Base-by-base conservation (phyloP, 208 protist species). In the Leptomonas pyrrhocoris region DNA sequence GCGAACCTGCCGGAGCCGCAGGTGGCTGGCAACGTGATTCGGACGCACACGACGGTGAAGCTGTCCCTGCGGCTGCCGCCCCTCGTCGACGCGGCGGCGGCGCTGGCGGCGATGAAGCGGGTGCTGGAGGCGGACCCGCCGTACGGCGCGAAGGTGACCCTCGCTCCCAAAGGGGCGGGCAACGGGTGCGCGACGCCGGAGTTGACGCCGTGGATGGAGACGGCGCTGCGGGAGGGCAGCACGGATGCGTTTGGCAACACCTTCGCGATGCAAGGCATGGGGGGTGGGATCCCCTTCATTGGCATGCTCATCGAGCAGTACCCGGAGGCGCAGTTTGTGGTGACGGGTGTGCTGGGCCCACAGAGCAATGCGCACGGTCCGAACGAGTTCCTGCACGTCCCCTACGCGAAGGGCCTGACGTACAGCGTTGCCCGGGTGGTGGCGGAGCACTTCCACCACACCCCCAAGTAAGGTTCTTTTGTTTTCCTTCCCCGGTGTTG, bases 281-380 rank as follows among this genome's bases (percentile, higher is more conserved):
- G 96, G 59, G 92, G 93, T 12, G 79, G 87, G 27, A 99, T 98
- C 65, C 97, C 97, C 9, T 98, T 99, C 73, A 98, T 99, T 68
- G 90, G 82, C 30, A 95, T 97, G 86, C 88, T 99, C 1, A 58
- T 90, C 48, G 68, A 94, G 28, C 80, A 64, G 38, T 98, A 94
- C 87, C 95, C 95, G 34, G 50, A 88, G 31, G 92, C 97, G 31
- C 93, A 98, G 84, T 98, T 99, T 68, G 53, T 98, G 15, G 90
- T 99, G 28, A 98, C 97, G 0, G 97, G 97, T 56, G 74, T 98
- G 4, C 79, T 98, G 5, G 96, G 94, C 27, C 96, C 96, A 34
- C 74, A 86, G 67, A 95, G 84, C 71, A 98, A 98, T 71, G 94
- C 94, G 13, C 97, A 99, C 74, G 96, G 96, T 38, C 96, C 96